These are phyloP conservation scores for Saccharomyces hybrid DNA, from an alignment of 1,139 yeast species.

Conservation along the genomic window DNA sequence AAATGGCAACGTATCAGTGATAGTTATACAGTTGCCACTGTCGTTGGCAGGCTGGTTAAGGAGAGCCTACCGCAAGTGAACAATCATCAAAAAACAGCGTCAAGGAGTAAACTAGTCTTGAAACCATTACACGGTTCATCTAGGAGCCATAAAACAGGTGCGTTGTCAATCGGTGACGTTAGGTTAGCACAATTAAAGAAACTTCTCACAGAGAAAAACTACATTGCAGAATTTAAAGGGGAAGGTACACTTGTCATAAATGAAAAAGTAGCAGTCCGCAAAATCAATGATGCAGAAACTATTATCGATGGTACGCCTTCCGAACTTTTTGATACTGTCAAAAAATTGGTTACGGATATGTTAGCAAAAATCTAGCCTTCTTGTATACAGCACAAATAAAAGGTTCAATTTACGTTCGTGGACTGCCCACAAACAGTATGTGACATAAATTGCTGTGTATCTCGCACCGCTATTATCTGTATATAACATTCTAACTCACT, in stretches of 20 bases:
- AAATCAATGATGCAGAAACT: conserved; percentile 74
- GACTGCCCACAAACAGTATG: neutral
- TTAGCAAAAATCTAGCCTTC: conserved; percentile 47
- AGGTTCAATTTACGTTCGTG: neutral
- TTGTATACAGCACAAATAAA: neutral
- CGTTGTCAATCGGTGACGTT: conserved; percentile 81
- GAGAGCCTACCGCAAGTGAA: conserved; percentile 28
- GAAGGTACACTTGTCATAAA: conserved; percentile 90
- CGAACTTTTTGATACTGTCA: conserved; percentile 69
- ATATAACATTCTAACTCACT: neutral
- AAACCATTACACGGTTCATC: conserved; percentile 24
- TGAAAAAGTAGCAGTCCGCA: conserved; percentile 65
- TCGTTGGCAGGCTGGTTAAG: conserved; percentile 60
- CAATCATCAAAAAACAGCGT: conserved; percentile 9
- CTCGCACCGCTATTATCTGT: neutral
- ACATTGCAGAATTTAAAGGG: conserved; percentile 81
- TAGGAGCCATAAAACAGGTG: conserved; percentile 11
- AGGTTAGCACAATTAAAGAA: conserved; percentile 74
- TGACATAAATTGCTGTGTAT: neutral
- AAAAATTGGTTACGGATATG: conserved; percentile 68
- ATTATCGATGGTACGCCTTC: conserved; percentile 79
- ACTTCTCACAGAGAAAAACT: conserved; percentile 49
- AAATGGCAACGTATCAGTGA: conserved; percentile 84
- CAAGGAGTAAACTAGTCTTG: conserved; percentile 19
- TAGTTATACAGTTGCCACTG: conserved; percentile 76